These are phyloP conservation scores for Tympanopsis confertula DNA, from an alignment of 2,329 filamentous ascomycete species.

Conservation along the genomic window DNA sequence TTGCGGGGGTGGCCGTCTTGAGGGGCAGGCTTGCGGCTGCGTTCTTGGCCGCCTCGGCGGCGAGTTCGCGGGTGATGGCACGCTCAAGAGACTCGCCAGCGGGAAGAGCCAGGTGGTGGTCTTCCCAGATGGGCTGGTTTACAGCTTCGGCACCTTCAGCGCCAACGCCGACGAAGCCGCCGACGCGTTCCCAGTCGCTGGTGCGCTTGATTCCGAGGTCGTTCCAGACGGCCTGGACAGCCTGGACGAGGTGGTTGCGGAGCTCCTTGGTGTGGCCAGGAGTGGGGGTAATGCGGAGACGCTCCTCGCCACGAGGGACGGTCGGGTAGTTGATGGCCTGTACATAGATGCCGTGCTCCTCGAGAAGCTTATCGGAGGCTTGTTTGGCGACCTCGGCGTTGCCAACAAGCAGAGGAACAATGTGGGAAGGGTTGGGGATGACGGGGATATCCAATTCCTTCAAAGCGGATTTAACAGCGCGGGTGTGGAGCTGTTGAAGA, in stretches of 20 bases:
- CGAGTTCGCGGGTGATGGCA: conserved; percentile 8
- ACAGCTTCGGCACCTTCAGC: conserved; percentile 48
- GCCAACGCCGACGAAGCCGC: conserved; percentile 90
- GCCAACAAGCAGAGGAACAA: conserved; percentile 65
- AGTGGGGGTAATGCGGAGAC: conserved; percentile 85
- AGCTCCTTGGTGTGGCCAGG: conserved; percentile 79
- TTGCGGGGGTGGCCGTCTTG: neutral
- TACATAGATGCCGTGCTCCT: conserved; percentile 62
- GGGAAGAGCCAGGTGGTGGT: conserved; percentile 71
- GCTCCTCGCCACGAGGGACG: conserved; percentile 63
- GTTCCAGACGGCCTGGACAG: conserved; percentile 78
- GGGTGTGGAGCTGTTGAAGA: conserved; percentile 91
- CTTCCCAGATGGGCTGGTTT: conserved; percentile 78
- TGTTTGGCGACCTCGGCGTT: conserved; percentile 60
- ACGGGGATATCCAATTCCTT: conserved; percentile 77
- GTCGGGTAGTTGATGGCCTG: conserved; percentile 72
- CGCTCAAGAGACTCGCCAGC: conserved; percentile 35
- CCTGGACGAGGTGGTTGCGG: conserved; percentile 73
- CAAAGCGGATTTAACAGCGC: conserved; percentile 80
- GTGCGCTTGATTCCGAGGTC: conserved; percentile 85
- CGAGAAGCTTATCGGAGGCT: conserved; percentile 60
- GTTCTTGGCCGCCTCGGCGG: too few species aligned
- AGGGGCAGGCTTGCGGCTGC: neutral
- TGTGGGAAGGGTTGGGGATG: conserved; percentile 95
- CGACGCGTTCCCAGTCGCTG: conserved; percentile 78